Conservation (phyloP, 768 basidiomycete genomes). For the Calvatia gigantea region DNA sequence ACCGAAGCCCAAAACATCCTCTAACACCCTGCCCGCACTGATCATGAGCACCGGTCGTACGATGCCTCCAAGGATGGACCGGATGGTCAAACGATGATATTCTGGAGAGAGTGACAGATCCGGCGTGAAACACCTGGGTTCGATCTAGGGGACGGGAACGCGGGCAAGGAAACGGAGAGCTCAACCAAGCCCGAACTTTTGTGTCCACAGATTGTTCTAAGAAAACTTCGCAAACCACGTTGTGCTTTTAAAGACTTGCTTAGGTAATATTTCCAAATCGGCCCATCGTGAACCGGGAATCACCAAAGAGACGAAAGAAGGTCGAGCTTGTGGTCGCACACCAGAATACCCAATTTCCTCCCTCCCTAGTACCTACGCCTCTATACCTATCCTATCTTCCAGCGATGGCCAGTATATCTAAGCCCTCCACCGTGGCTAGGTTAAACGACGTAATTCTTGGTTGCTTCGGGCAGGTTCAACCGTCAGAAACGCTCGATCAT, state of each 20-base stretch:
- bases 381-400: not conserved
- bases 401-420: constrained; percentile 49
- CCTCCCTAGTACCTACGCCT: not conserved
- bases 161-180: constrained; percentile 85
- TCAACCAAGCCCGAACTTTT: constrained; percentile 91
- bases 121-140: constrained; percentile 35
- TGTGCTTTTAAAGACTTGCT: constrained; percentile 25
- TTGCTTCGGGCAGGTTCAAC: constrained; percentile 51
- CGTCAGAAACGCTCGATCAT: constrained; percentile 67
- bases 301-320: constrained; percentile 15
- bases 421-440: constrained; percentile 42
- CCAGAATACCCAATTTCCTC: not conserved
- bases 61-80: constrained; percentile 55
- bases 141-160: constrained; percentile 89
- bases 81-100: constrained; percentile 42
- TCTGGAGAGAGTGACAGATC: not conserved
- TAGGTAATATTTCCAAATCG: constrained; percentile 44
- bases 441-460: constrained; percentile 67
- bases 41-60: constrained; percentile 74
- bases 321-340: not conserved
- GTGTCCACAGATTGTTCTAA: constrained; percentile 82
- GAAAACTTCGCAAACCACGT: constrained; percentile 16
- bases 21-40: constrained; percentile 27
- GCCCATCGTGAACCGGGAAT: constrained; percentile 17
- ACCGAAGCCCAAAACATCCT: constrained; percentile 22